A percentile compares a stretch with the other conserved stretches of the same genome.
Conservation (phyloP, 2,329 filamentous ascomycete species). For the Dryadomyces quercus-mongolicae region DNA sequence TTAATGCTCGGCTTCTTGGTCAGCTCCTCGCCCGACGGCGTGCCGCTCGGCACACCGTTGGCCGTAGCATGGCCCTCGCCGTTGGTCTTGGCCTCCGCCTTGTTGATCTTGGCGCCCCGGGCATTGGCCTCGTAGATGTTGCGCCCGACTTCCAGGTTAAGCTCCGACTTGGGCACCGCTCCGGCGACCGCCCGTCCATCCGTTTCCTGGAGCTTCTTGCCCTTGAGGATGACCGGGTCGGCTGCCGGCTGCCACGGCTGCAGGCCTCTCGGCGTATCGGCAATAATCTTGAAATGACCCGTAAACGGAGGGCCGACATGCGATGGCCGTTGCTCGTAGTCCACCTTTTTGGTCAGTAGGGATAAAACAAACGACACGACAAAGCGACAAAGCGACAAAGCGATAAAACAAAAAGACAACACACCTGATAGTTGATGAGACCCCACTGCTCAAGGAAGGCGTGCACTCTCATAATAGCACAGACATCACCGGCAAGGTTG, state of each 20-base stretch:
- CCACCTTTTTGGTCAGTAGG: constrained; percentile 50
- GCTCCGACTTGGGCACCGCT: constrained; percentile 59
- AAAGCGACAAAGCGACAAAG: too few relatives aligned
- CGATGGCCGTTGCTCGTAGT: constrained; percentile 87
- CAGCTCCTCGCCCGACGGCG: constrained; percentile 39
- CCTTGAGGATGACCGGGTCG: constrained; percentile 53
- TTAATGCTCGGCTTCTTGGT: constrained; percentile 55
- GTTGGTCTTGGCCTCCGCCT: constrained; percentile 59
- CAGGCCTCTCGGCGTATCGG: constrained; percentile 86
- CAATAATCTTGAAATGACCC: constrained; percentile 91
- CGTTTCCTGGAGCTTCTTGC: constrained; percentile 52
- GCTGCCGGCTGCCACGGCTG: constrained; percentile 91
- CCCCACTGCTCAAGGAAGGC: constrained; percentile 98
- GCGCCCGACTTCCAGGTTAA: constrained; percentile 85
- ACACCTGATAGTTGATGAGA: constrained; percentile 95
- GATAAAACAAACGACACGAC: not conserved
- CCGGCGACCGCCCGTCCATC: constrained; percentile 59
- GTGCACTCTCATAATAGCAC: constrained; percentile 97
- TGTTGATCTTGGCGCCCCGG: constrained; percentile 60
- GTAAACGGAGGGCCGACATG: constrained; percentile 95
- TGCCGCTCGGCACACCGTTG: constrained; percentile 44
- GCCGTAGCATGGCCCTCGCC: constrained; percentile 52
- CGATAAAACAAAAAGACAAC: too few relatives aligned
- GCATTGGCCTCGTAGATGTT: constrained; percentile 93
- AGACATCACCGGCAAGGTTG: constrained; percentile 93